Base-by-base conservation (phyloP, 2,329 filamentous ascomycete genomes). In the Rhynchosporium agropyri region DNA sequence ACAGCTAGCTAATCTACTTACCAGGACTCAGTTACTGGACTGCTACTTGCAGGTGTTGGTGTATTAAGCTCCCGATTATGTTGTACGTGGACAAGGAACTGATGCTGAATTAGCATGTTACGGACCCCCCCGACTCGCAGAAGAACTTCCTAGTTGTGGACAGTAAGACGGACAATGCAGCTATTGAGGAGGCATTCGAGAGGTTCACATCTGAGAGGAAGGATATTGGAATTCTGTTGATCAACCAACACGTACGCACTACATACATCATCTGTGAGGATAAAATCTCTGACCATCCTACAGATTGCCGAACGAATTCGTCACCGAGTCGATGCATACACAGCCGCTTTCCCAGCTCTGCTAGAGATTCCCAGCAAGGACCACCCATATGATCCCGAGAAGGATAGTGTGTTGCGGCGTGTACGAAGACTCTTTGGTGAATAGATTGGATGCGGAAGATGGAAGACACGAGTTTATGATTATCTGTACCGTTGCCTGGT, bases 141-240 rank as follows among this genome's bases (percentile, higher is more conserved):
- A 96, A 97, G 82, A 99, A 99, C 83, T 99, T 97, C 80, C 87
- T 99, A 9, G 92, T 99, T 62, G 95, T 99, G 66, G 94, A 99
- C 77, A 81, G 79, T 75, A 98, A 98, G 83, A 99, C 94, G 43
- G 92, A 97, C 69, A 95, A 84, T 59, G 81, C 90, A 3, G 82
- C 90, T 62, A 97, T 99, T 74, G 95, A 98, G 78, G 85, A 88
- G 42, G 89, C 93, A 9, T 99, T 99, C 76, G 89, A 96, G 68
- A 84, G 84, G 69, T 98, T 97, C 77, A 97, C 92, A 8, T 86
- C 86, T 62, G 85, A 95, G 77, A 84, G 95, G 75, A 98, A 98
- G 78, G 95, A 99, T 75, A 97, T 99, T 76, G 95, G 92, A 33
- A 96, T 99, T 72, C 78, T 99, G 65, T 80, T 99, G 69, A 98